phyloP scores from a whole-genome alignment of 2,329 filamentous ascomycete species.

The Colletotrichum paranaense region DNA sequence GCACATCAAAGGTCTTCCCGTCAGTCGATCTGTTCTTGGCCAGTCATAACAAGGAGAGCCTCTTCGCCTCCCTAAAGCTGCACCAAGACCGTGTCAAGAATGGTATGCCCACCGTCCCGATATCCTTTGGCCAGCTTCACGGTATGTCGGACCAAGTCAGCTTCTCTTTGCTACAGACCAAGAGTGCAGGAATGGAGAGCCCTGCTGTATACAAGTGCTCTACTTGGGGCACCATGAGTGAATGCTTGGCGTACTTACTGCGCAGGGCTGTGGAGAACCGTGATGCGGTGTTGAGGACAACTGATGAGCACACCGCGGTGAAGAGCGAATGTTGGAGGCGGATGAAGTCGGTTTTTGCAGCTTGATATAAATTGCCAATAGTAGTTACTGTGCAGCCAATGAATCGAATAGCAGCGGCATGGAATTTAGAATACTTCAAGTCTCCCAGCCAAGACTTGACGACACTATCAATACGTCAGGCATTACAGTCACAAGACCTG shows the following conservation, averaged over 20 bases:
- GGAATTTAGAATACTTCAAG: no score
- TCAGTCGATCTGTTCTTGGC: slow-evolving; percentile 61
- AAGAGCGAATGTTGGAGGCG: slow-evolving; percentile 44
- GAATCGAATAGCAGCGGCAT: no score
- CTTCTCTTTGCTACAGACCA: slow-evolving; percentile 57
- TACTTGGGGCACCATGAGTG: slow-evolving; percentile 51
- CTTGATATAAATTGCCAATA: background rate
- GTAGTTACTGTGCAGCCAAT: no score
- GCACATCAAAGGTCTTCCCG: slow-evolving; percentile 50
- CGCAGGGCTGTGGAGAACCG: slow-evolving; percentile 52
- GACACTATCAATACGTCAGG: no score
- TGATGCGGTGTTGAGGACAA: slow-evolving; percentile 44
- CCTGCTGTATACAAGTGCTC: slow-evolving; percentile 53
- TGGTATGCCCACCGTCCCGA: slow-evolving; percentile 45
- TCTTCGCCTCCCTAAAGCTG: slow-evolving; percentile 55
- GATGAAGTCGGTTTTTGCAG: slow-evolving; percentile 39
- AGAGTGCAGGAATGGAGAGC: slow-evolving; percentile 38
- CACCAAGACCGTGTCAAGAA: slow-evolving; percentile 53
- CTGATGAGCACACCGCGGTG: slow-evolving; percentile 44
- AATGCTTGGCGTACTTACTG: slow-evolving; percentile 52
- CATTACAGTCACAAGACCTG: no score
- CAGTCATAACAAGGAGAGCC: slow-evolving; percentile 60
- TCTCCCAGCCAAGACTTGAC: no score
- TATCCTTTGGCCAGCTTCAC: slow-evolving; percentile 64
- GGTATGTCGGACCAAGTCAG: slow-evolving; percentile 70